A percentile compares a stretch with the other conserved stretches of the same genome.
phyloP scores from a whole-genome alignment of 768 basidiomycete species.

The Kwoniella sp. region DNA sequence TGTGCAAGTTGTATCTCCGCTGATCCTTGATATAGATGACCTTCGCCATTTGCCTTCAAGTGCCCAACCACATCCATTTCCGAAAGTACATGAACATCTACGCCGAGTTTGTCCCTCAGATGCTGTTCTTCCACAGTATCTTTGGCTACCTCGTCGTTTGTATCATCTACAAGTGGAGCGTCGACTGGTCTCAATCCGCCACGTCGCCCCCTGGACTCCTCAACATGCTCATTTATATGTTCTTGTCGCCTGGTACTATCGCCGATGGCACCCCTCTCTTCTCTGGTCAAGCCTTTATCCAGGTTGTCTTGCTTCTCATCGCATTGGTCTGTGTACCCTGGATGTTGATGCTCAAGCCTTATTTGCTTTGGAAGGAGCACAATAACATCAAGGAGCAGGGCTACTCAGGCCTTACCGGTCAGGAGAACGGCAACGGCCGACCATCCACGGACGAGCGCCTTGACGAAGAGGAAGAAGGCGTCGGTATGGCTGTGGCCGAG shows the following conservation, averaged over 20 bases:
- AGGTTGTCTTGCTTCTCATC: conserved; percentile 68
- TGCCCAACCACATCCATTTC: conserved; percentile 93
- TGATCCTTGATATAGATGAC: conserved; percentile 75
- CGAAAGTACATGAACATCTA: conserved; percentile 80
- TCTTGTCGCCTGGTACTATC: conserved; percentile 80
- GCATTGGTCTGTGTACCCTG: conserved; percentile 89
- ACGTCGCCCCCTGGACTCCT: conserved; percentile 79
- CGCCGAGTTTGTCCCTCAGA: conserved; percentile 93
- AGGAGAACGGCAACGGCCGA: conserved; percentile 37
- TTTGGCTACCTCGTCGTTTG: conserved; percentile 93
- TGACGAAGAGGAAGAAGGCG: conserved; percentile 58
- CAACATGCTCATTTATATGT: conserved; percentile 83
- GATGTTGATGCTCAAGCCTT: conserved; percentile 89
- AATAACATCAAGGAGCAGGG: conserved; percentile 75
- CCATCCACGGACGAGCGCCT: conserved; percentile 44
- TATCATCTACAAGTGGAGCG: conserved; percentile 94
- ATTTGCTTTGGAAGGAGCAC: conserved; percentile 84
- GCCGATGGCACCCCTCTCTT: conserved; percentile 69
- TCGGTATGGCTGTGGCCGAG: conserved; percentile 63
- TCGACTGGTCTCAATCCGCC: conserved; percentile 75
- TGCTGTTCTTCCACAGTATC: conserved; percentile 95
- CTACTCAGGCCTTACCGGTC: conserved; percentile 59
- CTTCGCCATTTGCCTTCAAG: conserved; percentile 90
- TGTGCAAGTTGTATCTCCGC: no score
- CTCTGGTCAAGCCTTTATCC: conserved; percentile 78